Evolutionary conservation across 2,329 filamentous ascomycete genomes (phyloP).

Genomic region (Aspergillus sojae): DNA sequence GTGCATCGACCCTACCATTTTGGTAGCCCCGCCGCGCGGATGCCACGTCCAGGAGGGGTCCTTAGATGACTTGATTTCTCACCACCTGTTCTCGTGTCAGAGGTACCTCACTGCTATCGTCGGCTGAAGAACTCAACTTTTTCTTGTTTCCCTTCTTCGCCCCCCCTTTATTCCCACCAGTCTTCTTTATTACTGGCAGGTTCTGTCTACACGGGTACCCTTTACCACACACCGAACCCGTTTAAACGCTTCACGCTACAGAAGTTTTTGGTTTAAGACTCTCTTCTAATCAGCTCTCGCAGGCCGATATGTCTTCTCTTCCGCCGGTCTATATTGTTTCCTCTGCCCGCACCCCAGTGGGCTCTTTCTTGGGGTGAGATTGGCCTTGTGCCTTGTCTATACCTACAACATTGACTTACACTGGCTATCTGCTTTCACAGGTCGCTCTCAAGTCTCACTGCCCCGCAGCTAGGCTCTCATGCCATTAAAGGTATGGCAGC

Average conservation of each 20-base stretch:
- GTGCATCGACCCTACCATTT: constrained; percentile 7
- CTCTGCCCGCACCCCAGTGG: constrained; percentile 84
- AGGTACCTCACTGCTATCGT: background rate
- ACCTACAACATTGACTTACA: constrained; percentile 19
- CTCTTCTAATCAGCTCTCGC: background rate
- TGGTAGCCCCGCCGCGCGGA: constrained; percentile 8
- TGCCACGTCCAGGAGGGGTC: constrained; percentile 5
- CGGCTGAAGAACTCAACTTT: background rate
- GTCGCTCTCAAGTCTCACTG: constrained; percentile 83
- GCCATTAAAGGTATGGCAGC: constrained; percentile 79
- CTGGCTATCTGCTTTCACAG: constrained; percentile 50
- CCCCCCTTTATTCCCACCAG: background rate
- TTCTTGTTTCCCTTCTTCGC: background rate
- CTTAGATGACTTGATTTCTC: background rate
- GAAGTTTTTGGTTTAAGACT: background rate
- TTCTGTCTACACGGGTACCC: background rate
- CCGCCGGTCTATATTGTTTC: constrained; percentile 96
- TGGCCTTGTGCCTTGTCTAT: constrained; percentile 12
- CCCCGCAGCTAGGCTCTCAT: constrained; percentile 82
- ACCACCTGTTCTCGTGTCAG: background rate
- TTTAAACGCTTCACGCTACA: background rate
- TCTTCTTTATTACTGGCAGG: background rate
- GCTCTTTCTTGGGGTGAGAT: constrained; percentile 87
- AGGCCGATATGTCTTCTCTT: constrained; percentile 70
- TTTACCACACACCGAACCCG: no score